These are phyloP conservation scores for Knoxdaviesia proteae DNA, from an alignment of 2,329 filamentous ascomycete species.

Conservation along the genomic window DNA sequence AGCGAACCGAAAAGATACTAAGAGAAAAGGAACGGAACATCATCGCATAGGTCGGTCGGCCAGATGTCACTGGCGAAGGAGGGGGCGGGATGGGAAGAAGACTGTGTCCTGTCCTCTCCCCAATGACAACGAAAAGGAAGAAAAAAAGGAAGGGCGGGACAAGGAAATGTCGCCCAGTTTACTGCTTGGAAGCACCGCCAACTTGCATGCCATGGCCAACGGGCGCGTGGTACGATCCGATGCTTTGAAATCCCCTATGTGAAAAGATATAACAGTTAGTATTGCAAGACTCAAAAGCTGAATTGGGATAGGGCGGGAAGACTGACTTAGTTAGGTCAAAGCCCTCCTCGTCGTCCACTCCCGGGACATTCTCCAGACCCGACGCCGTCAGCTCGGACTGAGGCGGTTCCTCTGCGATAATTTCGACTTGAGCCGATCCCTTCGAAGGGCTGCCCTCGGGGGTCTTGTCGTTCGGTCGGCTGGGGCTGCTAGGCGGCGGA, in stretches of 20 bases:
- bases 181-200: not conserved
- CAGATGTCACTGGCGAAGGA: too few species aligned
- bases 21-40: not conserved
- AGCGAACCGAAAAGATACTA: not conserved
- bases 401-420: too few species aligned
- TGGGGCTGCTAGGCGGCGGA: constrained; percentile 35
- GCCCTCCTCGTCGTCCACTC: constrained; percentile 27
- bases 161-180: not conserved
- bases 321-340: constrained; percentile 39
- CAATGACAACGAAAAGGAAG: not conserved
- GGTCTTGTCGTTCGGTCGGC: constrained; percentile 25
- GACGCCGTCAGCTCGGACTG: constrained; percentile 10
- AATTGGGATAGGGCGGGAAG: not conserved
- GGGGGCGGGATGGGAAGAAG: too few species aligned
- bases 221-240: constrained; percentile 39
- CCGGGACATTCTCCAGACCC: constrained; percentile 5
- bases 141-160: not conserved
- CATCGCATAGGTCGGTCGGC: not conserved
- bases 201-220: constrained; percentile 19
- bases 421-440: not conserved
- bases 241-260: constrained; percentile 41
- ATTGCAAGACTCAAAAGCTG: not conserved
- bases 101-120: too few species aligned
- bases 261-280: constrained; percentile 7
- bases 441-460: constrained; percentile 29